Evolutionary conservation across 306 rosid genomes (phyloP).

Genomic region (Mucuna pruriens): DNA sequence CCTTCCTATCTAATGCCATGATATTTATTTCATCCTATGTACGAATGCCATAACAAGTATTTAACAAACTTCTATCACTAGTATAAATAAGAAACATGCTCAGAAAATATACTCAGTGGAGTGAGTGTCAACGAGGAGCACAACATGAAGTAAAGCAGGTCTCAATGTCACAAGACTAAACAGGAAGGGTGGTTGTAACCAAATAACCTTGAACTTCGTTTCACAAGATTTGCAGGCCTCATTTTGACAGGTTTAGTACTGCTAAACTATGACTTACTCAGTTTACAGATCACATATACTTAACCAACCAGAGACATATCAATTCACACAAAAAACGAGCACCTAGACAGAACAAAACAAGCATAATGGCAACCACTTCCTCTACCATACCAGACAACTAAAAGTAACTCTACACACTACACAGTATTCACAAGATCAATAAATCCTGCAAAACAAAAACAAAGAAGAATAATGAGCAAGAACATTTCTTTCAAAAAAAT

Average conservation of each 20-base stretch:
- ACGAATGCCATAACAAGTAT: neutral
- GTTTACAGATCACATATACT: slow-evolving; percentile 7
- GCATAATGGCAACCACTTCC: neutral
- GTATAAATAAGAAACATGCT: slow-evolving; percentile 4
- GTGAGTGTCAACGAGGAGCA: slow-evolving; percentile 9
- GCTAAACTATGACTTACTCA: neutral
- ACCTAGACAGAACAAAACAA: neutral
- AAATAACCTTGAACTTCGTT: slow-evolving; percentile 19
- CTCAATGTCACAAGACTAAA: neutral
- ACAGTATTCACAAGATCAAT: slow-evolving; percentile 13
- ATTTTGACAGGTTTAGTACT: neutral
- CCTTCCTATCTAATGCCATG: neutral
- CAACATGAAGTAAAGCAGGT: neutral
- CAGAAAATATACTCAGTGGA: neutral
- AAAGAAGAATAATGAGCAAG: neutral
- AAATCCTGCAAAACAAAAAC: neutral
- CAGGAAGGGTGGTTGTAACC: neutral
- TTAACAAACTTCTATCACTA: neutral
- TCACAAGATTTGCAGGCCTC: slow-evolving; percentile 25
- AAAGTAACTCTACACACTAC: neutral
- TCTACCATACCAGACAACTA: neutral
- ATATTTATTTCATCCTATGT: slow-evolving; percentile 10
- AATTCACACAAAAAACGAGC: neutral
- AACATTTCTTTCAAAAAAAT: neutral
- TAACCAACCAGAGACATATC: neutral